Conservation (phyloP, 1,284 basidiomycete genomes). For the Gymnopus androsaceus region DNA sequence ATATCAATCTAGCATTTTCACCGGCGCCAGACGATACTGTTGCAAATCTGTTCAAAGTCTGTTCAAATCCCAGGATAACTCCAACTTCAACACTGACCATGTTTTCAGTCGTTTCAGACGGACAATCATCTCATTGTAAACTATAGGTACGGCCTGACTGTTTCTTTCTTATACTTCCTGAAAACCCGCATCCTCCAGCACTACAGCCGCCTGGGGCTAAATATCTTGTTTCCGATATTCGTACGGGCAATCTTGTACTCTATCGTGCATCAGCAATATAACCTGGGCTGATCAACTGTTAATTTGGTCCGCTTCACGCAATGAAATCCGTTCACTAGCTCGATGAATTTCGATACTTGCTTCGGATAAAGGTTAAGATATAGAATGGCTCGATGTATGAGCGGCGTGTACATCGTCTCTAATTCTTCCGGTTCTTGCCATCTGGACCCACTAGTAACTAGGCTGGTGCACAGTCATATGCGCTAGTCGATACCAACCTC, state of each 20-base stretch:
- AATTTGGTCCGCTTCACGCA: not conserved
- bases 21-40: conserved; percentile 93
- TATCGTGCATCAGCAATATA: not conserved
- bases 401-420: too few relatives aligned
- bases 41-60: conserved; percentile 83
- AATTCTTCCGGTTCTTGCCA: too few relatives aligned
- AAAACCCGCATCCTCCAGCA: conserved; percentile 39
- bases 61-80: conserved; percentile 20
- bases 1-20: conserved; percentile 97
- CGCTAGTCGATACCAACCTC: too few relatives aligned
- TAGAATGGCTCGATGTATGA: too few relatives aligned
- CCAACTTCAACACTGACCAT: conserved; percentile 4
- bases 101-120: conserved; percentile 80
- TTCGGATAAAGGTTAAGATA: too few relatives aligned
- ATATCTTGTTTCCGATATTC: not conserved
- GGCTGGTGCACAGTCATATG: too few relatives aligned
- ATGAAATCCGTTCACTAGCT: too few relatives aligned
- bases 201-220: conserved; percentile 75
- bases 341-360: too few relatives aligned
- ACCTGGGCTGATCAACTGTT: too few relatives aligned
- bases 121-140: conserved; percentile 95
- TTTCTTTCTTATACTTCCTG: not conserved
- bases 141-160: conserved; percentile 66
- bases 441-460: too few relatives aligned
- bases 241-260: not conserved